phyloP scores from a whole-genome alignment of 768 basidiomycete genomes.

The Collybia mongolica region DNA sequence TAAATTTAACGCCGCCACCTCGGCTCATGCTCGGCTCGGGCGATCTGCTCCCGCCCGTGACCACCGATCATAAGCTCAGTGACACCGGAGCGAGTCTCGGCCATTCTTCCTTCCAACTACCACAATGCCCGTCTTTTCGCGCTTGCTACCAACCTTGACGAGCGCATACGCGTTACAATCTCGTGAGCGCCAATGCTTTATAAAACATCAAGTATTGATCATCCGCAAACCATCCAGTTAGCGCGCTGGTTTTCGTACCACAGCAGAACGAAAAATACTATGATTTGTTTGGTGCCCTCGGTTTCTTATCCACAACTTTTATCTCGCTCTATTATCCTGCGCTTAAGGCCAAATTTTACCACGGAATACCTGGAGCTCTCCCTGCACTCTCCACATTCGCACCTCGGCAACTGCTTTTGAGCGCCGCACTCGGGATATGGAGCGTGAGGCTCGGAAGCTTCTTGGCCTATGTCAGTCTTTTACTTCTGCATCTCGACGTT shows the following conservation, averaged over 20 bases:
- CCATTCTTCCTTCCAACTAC: not conserved
- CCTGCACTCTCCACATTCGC: slow-evolving; percentile 49
- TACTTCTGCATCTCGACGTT: too few species aligned
- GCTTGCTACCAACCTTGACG: slow-evolving; percentile 45
- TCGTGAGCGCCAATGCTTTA: slow-evolving; percentile 25
- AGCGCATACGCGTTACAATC: slow-evolving; percentile 54
- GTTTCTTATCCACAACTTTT: slow-evolving; percentile 62
- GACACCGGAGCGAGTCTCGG: too few species aligned
- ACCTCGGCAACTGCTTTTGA: slow-evolving; percentile 59
- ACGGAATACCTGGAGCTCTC: slow-evolving; percentile 34
- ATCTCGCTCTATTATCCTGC: slow-evolving; percentile 63
- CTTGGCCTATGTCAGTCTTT: slow-evolving; percentile 32
- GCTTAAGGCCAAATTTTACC: slow-evolving; percentile 47
- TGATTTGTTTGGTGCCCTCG: slow-evolving; percentile 63
- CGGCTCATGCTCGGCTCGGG: too few species aligned
- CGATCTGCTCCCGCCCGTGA: too few species aligned
- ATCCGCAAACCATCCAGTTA: slow-evolving; percentile 28
- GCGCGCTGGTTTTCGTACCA: slow-evolving; percentile 64
- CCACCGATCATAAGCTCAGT: not conserved
- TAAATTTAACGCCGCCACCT: too few species aligned
- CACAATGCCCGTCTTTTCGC: slow-evolving; percentile 50
- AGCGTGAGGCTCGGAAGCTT: slow-evolving; percentile 60
- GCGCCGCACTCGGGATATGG: slow-evolving; percentile 60
- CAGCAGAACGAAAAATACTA: slow-evolving; percentile 64
- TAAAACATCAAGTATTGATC: not conserved